Conservation (phyloP, 2,329 filamentous ascomycete genomes). For the Aspergillus melleus region DNA sequence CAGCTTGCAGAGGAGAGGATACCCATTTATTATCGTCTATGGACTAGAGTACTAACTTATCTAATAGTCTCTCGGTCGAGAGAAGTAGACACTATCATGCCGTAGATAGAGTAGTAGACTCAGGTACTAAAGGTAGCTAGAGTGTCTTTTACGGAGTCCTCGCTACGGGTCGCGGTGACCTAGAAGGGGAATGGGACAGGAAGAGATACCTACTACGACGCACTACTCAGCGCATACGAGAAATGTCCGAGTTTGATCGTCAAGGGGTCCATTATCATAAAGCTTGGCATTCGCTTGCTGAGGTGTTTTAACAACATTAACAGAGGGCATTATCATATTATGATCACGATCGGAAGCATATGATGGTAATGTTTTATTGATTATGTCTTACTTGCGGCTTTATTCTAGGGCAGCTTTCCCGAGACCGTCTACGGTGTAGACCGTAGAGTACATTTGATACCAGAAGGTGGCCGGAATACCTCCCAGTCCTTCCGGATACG, state of each 20-base stretch:
- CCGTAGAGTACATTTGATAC: background rate
- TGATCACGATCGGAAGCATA: background rate
- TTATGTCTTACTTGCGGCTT: background rate
- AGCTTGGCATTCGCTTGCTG: constrained; percentile 17
- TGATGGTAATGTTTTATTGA: background rate
- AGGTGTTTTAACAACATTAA: background rate
- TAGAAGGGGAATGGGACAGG: background rate
- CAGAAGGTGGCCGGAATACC: background rate
- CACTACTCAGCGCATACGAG: background rate
- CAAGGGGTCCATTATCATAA: constrained; percentile 11
- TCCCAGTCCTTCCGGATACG: background rate
- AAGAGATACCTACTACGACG: background rate
- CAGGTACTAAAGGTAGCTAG: no score
- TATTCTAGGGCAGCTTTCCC: background rate
- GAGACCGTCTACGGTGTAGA: background rate
- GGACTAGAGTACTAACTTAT: background rate
- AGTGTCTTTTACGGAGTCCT: background rate
- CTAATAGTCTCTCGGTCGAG: no score
- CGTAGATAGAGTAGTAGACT: no score
- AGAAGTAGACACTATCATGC: no score
- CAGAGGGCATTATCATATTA: background rate
- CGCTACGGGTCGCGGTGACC: no score
- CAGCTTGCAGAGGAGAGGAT: background rate
- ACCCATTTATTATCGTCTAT: background rate
- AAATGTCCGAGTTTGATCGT: background rate